phyloP scores from a whole-genome alignment of 2,329 filamentous ascomycete species.

The Acrocalymma vagum region DNA sequence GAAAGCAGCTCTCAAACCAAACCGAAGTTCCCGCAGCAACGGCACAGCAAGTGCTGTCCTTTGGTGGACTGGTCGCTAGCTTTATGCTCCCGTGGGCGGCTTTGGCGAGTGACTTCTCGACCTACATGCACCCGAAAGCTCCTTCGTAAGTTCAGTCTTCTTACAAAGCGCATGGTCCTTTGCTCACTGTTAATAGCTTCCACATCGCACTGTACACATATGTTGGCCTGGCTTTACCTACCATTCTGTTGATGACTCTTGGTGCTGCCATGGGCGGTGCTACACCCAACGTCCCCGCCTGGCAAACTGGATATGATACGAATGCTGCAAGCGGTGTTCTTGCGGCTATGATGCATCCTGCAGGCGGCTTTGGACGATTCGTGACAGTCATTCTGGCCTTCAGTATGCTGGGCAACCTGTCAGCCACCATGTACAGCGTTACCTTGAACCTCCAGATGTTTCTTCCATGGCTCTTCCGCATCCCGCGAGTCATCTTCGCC shows the following conservation, averaged over 20 bases:
- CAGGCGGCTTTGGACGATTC: conserved; percentile 69
- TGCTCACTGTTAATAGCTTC: conserved; percentile 13
- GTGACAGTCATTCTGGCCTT: conserved; percentile 65
- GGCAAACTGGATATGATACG: conserved; percentile 62
- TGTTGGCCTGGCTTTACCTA: conserved; percentile 63
- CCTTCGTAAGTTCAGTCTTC: conserved; percentile 52
- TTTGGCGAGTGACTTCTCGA: conserved; percentile 67
- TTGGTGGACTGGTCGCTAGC: conserved; percentile 68
- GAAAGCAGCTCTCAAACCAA: conserved; percentile 60
- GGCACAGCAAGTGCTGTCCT: conserved; percentile 61
- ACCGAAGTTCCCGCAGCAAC: conserved; percentile 52
- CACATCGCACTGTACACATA: conserved; percentile 66
- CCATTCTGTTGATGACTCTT: conserved; percentile 67
- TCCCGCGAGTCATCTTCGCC: conserved; percentile 67
- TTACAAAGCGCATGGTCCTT: conserved; percentile 9
- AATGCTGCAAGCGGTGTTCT: conserved; percentile 67
- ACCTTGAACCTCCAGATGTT: conserved; percentile 72
- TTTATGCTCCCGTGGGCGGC: conserved; percentile 71
- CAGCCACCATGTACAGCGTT: conserved; percentile 68
- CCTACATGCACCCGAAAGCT: conserved; percentile 66
- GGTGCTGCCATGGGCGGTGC: conserved; percentile 72
- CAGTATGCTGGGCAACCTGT: conserved; percentile 65
- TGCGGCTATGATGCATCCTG: conserved; percentile 65
- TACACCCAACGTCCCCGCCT: conserved; percentile 61
- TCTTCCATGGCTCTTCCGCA: conserved; percentile 62